Evolutionary conservation across 371 early-diverging fungal species (phyloP).

Genomic region (Nosema muscidifuracis): DNA sequence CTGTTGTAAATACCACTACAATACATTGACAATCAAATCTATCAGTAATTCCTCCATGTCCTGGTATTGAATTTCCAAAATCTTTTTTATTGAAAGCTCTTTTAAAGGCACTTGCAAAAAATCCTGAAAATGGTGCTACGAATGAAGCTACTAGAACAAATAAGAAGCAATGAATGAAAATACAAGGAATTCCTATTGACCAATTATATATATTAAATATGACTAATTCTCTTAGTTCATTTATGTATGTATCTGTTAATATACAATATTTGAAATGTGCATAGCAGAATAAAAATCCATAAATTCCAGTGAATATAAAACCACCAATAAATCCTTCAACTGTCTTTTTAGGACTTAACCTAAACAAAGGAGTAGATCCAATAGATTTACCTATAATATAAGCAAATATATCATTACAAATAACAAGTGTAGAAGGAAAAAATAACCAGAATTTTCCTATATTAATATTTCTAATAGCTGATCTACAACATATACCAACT

Average conservation of each 20-base stretch:
- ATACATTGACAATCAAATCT: slow-evolving; percentile 92
- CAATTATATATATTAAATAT: background rate
- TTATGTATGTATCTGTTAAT: slow-evolving; percentile 6
- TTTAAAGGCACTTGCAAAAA: slow-evolving; percentile 90
- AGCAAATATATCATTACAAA: slow-evolving; percentile 90
- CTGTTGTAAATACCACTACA: slow-evolving; percentile 83
- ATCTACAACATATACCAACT: slow-evolving; percentile 77
- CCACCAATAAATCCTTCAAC: slow-evolving; percentile 95
- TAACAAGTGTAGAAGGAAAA: slow-evolving; percentile 79
- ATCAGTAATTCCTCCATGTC: slow-evolving; percentile 86
- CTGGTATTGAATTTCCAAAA: slow-evolving; percentile 86
- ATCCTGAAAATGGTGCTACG: slow-evolving; percentile 96
- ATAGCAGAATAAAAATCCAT: slow-evolving; percentile 70
- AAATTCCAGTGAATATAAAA: slow-evolving; percentile 72
- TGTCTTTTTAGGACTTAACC: slow-evolving; percentile 95
- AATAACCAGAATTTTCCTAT: slow-evolving; percentile 91
- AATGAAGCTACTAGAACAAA: slow-evolving; percentile 85
- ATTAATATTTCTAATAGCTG: slow-evolving; percentile 84
- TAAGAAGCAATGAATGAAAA: slow-evolving; percentile 77
- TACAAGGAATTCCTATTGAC: slow-evolving; percentile 63
- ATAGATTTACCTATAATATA: slow-evolving; percentile 86
- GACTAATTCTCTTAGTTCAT: background rate
- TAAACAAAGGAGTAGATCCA: slow-evolving; percentile 83
- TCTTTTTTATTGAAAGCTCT: slow-evolving; percentile 94
- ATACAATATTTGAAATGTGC: slow-evolving; percentile 26